Percentiles rank a stretch among this genome's conserved stretches.
Conservation (phyloP, 495 filamentous ascomycete genomes). For the Penicillium maclennaniae region DNA sequence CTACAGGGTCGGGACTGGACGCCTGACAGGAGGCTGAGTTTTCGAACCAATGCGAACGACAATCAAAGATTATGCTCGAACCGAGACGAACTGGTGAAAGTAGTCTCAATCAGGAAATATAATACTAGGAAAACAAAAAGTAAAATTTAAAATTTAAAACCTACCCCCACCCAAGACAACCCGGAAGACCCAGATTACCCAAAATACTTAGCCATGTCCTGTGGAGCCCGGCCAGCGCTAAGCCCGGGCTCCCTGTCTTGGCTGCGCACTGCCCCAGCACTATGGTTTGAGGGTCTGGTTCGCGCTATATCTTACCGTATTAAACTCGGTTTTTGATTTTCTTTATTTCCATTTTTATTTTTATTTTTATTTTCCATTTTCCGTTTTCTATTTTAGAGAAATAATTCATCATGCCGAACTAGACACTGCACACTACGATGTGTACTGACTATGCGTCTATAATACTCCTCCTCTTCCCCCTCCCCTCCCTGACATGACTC, state of each 20-base stretch:
- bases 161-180: too few species aligned
- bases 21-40: background rate
- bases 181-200: too few species aligned
- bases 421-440: slow-evolving; percentile 12
- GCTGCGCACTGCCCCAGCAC: background rate
- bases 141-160: too few species aligned
- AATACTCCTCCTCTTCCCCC: slow-evolving; percentile 31
- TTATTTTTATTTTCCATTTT: background rate
- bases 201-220: background rate
- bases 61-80: too few species aligned
- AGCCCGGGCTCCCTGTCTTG: background rate
- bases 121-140: too few species aligned
- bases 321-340: slow-evolving; percentile 4
- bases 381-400: background rate
- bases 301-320: background rate
- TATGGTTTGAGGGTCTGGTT: background rate
- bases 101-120: too few species aligned
- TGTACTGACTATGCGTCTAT: slow-evolving; percentile 17
- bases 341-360: slow-evolving; percentile 1
- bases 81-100: too few species aligned
- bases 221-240: background rate
- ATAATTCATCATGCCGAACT: background rate
- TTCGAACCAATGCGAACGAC: background rate
- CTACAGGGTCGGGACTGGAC: background rate
- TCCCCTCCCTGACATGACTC: slow-evolving; percentile 3